Conservation (phyloP, 1,284 basidiomycete species). For the Puccinia novopanici region DNA sequence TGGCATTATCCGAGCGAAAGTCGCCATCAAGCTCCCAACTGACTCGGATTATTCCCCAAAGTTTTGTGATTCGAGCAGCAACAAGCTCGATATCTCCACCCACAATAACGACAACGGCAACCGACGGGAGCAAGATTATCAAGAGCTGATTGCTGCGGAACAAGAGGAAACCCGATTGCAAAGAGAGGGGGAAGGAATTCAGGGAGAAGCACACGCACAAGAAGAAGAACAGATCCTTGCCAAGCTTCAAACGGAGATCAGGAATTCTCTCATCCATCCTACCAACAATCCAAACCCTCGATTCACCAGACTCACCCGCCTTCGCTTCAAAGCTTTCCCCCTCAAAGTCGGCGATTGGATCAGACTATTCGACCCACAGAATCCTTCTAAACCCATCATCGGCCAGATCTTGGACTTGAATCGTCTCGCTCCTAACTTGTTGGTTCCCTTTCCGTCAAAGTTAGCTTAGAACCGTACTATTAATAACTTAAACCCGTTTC, state of each 20-base stretch:
- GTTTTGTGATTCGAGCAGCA: background rate
- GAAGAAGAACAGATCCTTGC: background rate
- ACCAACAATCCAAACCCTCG: background rate
- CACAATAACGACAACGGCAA: background rate
- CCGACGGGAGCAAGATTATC: background rate
- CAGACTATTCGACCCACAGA: background rate
- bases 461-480: too few species aligned
- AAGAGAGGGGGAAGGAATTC: too few species aligned
- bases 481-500: too few species aligned
- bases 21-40: background rate
- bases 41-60: background rate
- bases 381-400: conserved; percentile 4
- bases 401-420: conserved; percentile 12
- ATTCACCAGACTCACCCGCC: background rate
- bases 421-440: background rate
- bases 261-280: background rate
- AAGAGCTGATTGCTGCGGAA: background rate
- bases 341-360: conserved; percentile 13
- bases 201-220: background rate
- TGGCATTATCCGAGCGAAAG: background rate
- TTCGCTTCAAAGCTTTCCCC: background rate
- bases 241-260: conserved; percentile 1
- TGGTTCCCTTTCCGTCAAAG: background rate
- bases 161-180: background rate
- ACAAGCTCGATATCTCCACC: background rate